Base-by-base conservation (phyloP, 2,329 filamentous ascomycete species). In the Penicillium sp. region DNA sequence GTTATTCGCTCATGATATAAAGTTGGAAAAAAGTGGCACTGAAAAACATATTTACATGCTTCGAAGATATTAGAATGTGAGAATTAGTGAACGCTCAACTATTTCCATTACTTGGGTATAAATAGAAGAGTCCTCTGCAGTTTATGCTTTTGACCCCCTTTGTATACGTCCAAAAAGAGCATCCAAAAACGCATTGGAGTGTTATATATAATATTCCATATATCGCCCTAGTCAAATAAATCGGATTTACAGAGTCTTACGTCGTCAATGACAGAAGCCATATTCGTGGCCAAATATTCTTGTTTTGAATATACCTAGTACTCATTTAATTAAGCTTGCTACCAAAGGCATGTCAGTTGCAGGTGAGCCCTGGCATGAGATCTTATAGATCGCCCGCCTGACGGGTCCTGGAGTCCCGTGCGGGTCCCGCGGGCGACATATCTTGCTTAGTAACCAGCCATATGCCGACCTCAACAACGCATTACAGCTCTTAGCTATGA, bases 381-480 rank as follows among this genome's bases (percentile, higher is more conserved):
- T 12, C 27, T 15, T 19, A 6, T 8, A 12, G 38, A 52, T 51
- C 50, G 35, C 33, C 47, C 17, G 17, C 31, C 45, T 41, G 49
- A 23, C 6, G 5, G 13, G n/a, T 8, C 12, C 31, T 15, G 13
- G 25, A 31, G 51, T 25, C 27, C 29, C 9, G n/a, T 29, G 35
- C n/a, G 17, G 33, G 17, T 41, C 33, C 47, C 15, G 13, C 4
- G 17, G 19, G 27, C 15, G 9, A 13, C 29, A 37, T 42, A 50
- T 31, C 46, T 23, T 54, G 55, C 27, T 57, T 53, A 57, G 42
- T 57, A 33, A 57, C 15, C 35, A 19, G 35, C 37, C 37, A 48
- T 56, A 49, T 31, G 51, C 40, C n/a, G 35, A 57, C 49, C 21
- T 54, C 50, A 42, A 23, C 35, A 21, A 43, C 42, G 17, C 21